Percentiles rank a stretch among this genome's conserved stretches.
Conservation (phyloP, 148 eudicot genomes). For the Pouteria glomerata region DNA sequence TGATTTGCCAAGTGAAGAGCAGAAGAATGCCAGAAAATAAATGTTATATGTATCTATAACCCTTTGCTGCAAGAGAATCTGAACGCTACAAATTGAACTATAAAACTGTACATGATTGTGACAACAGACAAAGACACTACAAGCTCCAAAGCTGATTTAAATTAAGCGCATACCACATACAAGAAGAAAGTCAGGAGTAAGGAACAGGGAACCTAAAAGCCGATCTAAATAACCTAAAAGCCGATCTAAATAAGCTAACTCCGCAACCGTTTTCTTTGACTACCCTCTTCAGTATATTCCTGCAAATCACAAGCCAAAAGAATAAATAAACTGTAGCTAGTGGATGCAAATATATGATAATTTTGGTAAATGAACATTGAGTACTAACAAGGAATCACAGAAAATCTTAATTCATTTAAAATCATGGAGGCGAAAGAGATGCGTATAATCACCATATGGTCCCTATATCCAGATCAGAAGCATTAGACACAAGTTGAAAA, state of each 20-base stretch:
- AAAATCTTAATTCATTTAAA: background rate
- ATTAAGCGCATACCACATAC: constrained; percentile 16
- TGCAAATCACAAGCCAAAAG: constrained; percentile 22
- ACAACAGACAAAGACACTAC: constrained; percentile 16
- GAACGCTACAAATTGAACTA: constrained; percentile 23
- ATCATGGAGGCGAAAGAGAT: background rate
- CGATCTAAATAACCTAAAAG: constrained; percentile 14
- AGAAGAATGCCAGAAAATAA: constrained; percentile 13
- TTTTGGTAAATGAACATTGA: too few relatives aligned
- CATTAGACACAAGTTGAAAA: too few relatives aligned
- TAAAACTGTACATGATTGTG: constrained; percentile 42
- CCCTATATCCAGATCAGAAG: too few relatives aligned
- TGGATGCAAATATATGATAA: too few relatives aligned
- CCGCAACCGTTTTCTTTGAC: constrained; percentile 38
- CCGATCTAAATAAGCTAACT: constrained; percentile 18
- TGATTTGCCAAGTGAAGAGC: too few relatives aligned
- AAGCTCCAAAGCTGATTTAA: constrained; percentile 22
- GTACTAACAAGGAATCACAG: background rate
- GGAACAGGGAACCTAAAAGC: constrained; percentile 30
- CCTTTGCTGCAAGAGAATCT: constrained; percentile 17
- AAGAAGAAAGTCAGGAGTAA: constrained; percentile 11
- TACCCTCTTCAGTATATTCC: constrained; percentile 37
- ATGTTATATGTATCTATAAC: constrained; percentile 17
- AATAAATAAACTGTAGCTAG: too few relatives aligned
- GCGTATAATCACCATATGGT: background rate